Evolutionary conservation across 305 asterid genomes (phyloP).

Genomic region (Solanum aculeatissimum): DNA sequence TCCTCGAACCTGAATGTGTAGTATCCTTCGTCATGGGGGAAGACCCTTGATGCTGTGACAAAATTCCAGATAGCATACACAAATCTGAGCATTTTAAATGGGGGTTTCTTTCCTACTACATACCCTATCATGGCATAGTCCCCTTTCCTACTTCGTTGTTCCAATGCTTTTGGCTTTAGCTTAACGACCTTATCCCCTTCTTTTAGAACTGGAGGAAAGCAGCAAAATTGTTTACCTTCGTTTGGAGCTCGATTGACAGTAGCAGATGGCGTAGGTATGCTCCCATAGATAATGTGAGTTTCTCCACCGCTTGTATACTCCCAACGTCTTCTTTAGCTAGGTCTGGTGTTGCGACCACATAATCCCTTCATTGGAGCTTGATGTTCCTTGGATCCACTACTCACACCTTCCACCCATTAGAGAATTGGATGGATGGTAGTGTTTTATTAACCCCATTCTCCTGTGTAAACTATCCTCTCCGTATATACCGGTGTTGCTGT

Average conservation of each 20-base stretch:
- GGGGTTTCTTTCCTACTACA: background rate
- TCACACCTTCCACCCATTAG: background rate
- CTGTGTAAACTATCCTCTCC: background rate
- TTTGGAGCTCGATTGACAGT: background rate
- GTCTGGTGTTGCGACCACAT: background rate
- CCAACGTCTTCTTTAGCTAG: background rate
- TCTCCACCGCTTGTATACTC: background rate
- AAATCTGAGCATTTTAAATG: background rate
- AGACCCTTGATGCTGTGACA: background rate
- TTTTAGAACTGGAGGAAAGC: background rate
- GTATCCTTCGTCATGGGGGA: background rate
- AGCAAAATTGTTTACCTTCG: background rate
- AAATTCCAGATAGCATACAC: background rate
- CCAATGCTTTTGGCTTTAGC: background rate
- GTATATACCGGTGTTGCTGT: background rate
- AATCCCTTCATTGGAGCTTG: background rate
- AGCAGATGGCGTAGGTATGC: background rate
- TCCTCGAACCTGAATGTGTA: background rate
- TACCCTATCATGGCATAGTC: background rate
- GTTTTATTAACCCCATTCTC: background rate
- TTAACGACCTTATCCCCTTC: background rate
- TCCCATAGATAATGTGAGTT: background rate
- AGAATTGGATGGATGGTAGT: background rate
- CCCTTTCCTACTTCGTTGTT: background rate
- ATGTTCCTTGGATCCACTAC: background rate